Evolutionary conservation across 305 asterid species (phyloP), one percentile per base, ranked within the genome.

Genomic region (Solanum hybrid): DNA sequence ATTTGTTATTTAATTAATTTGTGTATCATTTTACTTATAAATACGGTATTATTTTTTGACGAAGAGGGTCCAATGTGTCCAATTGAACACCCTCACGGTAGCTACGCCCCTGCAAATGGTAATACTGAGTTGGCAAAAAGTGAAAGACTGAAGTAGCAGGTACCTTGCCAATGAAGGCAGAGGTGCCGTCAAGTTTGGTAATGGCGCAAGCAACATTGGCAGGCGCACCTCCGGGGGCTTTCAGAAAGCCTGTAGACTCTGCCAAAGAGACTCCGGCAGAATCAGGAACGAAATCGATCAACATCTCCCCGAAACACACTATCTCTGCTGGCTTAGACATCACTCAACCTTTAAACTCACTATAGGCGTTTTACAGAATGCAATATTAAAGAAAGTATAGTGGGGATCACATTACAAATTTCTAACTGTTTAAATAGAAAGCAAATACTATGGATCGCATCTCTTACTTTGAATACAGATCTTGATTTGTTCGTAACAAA

Each of bases 201-300:
- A 92, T 80, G 8, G 93, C 93, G 26, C 94, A 92, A 61, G 94
- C 94, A 17, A 92, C 94, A 75, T 92, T 92, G n/a, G 94, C 94
- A 4, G 94, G 94, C 13, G 94, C 94, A 81, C 94, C 94, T 8
- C 93, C 94, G 0, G 93, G 94, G 31, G 94, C 94, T 90, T 92
- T 92, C 75, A 92, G 90, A 41, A 92, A 92, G 7, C 92, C 94
- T 36, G 87, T 84, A 34, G 94, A 92, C 41, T 91, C 92, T 4
- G 94, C 94, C 6, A 92, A 76, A 7, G 94, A 92, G 38, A 92
- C 92, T 4, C 94, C 94, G 0, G 93, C 65, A 6, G 78, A 41
- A 65, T 92, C 94, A 20, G 94, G 93, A 36, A 92, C 94, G 77
- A 91, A 92, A 77, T 92, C 94, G 9, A 92, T 91, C 5, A 92